Evolutionary conservation across 371 early-diverging fungal genomes (phyloP).

Genomic region (Mucor indicus): DNA sequence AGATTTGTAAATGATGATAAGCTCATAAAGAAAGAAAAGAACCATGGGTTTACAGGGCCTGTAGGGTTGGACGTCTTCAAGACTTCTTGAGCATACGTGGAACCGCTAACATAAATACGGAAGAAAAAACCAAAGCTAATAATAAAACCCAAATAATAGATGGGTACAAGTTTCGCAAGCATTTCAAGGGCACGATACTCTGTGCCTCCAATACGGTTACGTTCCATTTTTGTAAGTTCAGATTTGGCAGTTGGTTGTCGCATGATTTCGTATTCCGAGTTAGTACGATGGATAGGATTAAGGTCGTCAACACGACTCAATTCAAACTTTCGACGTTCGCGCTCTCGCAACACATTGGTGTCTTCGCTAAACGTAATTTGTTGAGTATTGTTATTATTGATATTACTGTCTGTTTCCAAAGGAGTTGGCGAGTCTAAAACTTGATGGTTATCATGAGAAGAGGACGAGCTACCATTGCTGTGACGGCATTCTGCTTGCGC

Average conservation of each 20-base stretch:
- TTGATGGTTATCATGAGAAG: no score
- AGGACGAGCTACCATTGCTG: background rate
- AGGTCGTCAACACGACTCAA: conserved; percentile 6
- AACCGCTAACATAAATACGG: conserved; percentile 32
- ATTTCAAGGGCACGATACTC: conserved; percentile 38
- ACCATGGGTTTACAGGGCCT: conserved; percentile 38
- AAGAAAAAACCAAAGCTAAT: conserved; percentile 24
- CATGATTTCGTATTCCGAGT: conserved; percentile 23
- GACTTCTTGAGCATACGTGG: conserved; percentile 25
- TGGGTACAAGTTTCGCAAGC: conserved; percentile 28
- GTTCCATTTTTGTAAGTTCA: conserved; percentile 29
- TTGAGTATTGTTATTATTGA: conserved; percentile 4
- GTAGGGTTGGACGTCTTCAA: conserved; percentile 29
- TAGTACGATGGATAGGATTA: conserved; percentile 7
- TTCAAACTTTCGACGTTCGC: conserved; percentile 17
- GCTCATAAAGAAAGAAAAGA: conserved; percentile 40
- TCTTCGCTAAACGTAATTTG: conserved; percentile 25
- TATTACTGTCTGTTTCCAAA: background rate
- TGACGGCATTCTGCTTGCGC: background rate
- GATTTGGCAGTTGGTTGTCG: conserved; percentile 17
- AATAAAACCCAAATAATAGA: conserved; percentile 24
- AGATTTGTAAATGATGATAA: conserved; percentile 40
- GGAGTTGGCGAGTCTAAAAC: background rate
- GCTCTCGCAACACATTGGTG: conserved; percentile 17
- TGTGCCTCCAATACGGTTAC: conserved; percentile 34